Evolutionary conservation across 306 rosid genomes (phyloP), one percentile per base, ranked within the genome.

Genomic region (Vigna reflexopilosa): DNA sequence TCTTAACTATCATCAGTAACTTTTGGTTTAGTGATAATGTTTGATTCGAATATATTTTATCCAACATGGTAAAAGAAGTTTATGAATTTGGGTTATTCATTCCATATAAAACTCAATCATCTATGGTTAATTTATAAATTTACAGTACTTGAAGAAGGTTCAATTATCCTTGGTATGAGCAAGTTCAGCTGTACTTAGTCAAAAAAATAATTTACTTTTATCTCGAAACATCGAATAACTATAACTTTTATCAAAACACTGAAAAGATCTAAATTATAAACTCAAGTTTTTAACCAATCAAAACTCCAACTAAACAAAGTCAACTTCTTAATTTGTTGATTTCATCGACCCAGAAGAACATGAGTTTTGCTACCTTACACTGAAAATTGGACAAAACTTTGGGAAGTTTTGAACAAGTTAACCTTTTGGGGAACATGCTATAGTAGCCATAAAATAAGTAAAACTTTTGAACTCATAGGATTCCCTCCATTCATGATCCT

Each of bases 301-400:
- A 36, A 64, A 63, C 56, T 73, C 57, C 45, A 19, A 57, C 20
- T 74, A 54, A 72, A 63, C 50, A 0, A 76, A 63, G 80, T 51
- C 73, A 65, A 77, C 66, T 76, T 51, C 50, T 42, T 7, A 28
- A 28, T 45, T 51, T 68, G 76, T 79, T 36, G 89, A 56, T 77
- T 77, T 80, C 78, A 86, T 86, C 89, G 76, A 79, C 45, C 2
- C n/a, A 49, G 34, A 62, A 51, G 63, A 80, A 70, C 42, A 32
- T 22, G 36, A 24, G 51, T 74, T 82, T 78, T 73, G 82, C 84
- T 83, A 81, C 61, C 77, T 34, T 80, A 51, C 89, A 84, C 77
- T 28, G 26, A 56, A 78, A 80, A 78, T 42, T 67, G 83, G 87
- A 86, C 89, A 85, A 89, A 6, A 28, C 38, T 64, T 2, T 52